phyloP scores from a whole-genome alignment of 768 basidiomycete genomes.

The Russula compacta region DNA sequence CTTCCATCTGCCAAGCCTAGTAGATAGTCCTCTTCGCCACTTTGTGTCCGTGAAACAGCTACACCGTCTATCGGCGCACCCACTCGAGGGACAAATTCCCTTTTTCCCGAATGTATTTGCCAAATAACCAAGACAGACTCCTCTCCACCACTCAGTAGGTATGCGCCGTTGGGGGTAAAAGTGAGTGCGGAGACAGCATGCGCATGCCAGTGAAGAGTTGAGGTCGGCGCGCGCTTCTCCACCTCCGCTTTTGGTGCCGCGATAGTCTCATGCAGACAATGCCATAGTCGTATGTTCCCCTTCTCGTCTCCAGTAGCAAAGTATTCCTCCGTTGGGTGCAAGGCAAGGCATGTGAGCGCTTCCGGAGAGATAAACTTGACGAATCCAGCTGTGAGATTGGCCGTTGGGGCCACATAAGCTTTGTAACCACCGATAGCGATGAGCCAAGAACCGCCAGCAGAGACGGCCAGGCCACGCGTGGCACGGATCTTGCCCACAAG shows the following conservation, averaged over 20 bases:
- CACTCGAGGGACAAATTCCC: slow-evolving; percentile 87
- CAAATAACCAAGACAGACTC: slow-evolving; percentile 96
- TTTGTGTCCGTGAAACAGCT: slow-evolving; percentile 41
- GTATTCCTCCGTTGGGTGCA: slow-evolving; percentile 85
- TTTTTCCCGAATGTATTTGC: slow-evolving; percentile 83
- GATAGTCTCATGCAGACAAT: slow-evolving; percentile 65
- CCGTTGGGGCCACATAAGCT: slow-evolving; percentile 60
- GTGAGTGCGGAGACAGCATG: slow-evolving; percentile 81
- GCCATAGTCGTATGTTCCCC: slow-evolving; percentile 86
- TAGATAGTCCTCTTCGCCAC: slow-evolving; percentile 77
- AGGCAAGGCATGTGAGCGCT: slow-evolving; percentile 70
- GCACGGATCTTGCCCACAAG: slow-evolving; percentile 59
- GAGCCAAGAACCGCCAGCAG: slow-evolving; percentile 70
- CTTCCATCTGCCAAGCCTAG: slow-evolving; percentile 76
- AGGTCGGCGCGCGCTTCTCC: slow-evolving; percentile 76
- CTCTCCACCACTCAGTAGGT: slow-evolving; percentile 89
- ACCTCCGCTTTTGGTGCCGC: slow-evolving; percentile 43
- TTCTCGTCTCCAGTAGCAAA: slow-evolving; percentile 90
- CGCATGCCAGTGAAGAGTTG: slow-evolving; percentile 92
- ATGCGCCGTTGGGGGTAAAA: slow-evolving; percentile 87
- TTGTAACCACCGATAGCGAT: slow-evolving; percentile 69
- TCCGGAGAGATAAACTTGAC: slow-evolving; percentile 80
- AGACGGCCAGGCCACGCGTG: slow-evolving; percentile 58
- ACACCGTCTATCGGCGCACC: slow-evolving; percentile 78
- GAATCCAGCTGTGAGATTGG: slow-evolving; percentile 54